Conservation (phyloP, 768 basidiomycete species). For the Naematelia aurantialba region DNA sequence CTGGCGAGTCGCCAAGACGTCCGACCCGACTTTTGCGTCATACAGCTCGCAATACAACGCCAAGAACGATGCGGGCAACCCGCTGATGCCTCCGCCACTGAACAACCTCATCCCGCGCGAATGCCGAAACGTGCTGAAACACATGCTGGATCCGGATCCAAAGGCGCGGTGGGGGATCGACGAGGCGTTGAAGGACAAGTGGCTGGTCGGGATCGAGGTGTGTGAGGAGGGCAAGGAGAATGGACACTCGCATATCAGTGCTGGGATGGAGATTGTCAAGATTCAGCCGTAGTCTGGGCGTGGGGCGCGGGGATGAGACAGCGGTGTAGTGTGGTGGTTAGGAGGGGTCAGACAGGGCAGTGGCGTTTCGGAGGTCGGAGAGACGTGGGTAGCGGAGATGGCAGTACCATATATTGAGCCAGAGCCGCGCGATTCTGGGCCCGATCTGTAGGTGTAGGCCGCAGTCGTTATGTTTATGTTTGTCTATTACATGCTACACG, state of each 20-base stretch:
- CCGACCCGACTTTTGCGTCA: slow-evolving; percentile 73
- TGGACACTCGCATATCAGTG: slow-evolving; percentile 38
- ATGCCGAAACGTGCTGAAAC: slow-evolving; percentile 74
- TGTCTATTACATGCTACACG: not conserved
- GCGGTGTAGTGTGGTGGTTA: not conserved
- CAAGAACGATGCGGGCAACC: slow-evolving; percentile 24
- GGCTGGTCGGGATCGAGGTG: slow-evolving; percentile 77
- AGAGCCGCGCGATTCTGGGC: not conserved
- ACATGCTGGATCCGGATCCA: slow-evolving; percentile 95
- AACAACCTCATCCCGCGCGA: slow-evolving; percentile 82
- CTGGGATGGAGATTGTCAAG: slow-evolving; percentile 43
- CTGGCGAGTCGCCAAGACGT: slow-evolving; percentile 86
- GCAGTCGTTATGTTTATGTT: not conserved
- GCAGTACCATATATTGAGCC: too few relatives aligned
- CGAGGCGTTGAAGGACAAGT: slow-evolving; percentile 70
- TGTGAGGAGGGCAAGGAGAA: slow-evolving; percentile 57
- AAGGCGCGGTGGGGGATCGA: slow-evolving; percentile 71
- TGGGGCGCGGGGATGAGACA: not conserved
- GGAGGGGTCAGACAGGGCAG: too few relatives aligned
- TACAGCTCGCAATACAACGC: slow-evolving; percentile 58
- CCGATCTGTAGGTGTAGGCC: not conserved
- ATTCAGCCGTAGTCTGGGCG: slow-evolving; percentile 7
- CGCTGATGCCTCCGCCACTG: slow-evolving; percentile 62
- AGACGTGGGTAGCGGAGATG: too few relatives aligned
- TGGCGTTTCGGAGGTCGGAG: too few relatives aligned